phyloP scores from a whole-genome alignment of 495 filamentous ascomycete genomes.

The Trichoderma gamsii region DNA sequence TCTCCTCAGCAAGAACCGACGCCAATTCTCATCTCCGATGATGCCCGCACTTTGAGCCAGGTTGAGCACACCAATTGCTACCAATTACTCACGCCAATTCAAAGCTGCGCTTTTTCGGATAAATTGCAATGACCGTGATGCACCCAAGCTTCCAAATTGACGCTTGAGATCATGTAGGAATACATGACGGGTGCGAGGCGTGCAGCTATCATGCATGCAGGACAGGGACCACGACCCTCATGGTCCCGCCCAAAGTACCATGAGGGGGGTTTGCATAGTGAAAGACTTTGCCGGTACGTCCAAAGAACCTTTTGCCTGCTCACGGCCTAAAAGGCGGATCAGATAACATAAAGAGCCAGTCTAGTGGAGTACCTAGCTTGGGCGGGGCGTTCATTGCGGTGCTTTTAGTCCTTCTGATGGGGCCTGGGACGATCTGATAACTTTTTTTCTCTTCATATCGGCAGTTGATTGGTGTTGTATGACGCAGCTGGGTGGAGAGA shows the following conservation, averaged over 20 bases:
- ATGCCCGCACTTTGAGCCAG: background rate
- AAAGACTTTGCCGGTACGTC: background rate
- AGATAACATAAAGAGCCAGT: background rate
- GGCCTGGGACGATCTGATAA: slow-evolving; percentile 5
- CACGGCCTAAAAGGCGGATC: background rate
- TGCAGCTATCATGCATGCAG: background rate
- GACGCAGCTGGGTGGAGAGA: background rate
- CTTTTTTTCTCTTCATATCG: background rate
- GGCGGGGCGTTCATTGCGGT: background rate
- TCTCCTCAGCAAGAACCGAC: background rate
- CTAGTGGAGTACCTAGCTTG: background rate
- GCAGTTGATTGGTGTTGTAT: background rate
- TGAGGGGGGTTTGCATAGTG: background rate
- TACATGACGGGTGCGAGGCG: background rate
- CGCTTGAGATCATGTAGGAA: background rate
- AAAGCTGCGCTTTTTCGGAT: background rate
- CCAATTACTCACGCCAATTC: background rate
- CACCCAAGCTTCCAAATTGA: background rate
- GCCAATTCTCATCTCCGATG: background rate
- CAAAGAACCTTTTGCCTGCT: background rate
- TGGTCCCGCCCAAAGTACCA: background rate
- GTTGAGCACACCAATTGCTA: background rate
- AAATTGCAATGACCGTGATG: background rate
- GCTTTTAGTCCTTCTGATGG: background rate
- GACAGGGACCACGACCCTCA: background rate